Evolutionary conservation across 2,329 filamentous ascomycete species (phyloP).

Genomic region (Colletotrichum agaves): DNA sequence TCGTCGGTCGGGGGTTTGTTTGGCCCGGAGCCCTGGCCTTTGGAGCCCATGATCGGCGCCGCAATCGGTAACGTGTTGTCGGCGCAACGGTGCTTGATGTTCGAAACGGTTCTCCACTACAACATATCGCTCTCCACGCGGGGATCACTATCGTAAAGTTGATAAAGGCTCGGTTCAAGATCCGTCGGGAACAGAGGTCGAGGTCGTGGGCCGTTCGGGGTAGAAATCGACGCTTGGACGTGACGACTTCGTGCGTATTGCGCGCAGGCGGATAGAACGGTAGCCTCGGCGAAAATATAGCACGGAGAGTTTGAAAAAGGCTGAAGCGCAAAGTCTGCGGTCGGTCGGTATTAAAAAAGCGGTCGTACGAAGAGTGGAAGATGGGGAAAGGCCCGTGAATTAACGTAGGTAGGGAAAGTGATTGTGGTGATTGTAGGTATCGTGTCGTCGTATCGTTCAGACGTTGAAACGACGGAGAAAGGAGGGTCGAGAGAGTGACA

Average conservation of each 20-base stretch:
- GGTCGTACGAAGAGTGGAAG: conserved; percentile 29
- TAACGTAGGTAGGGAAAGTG: conserved; percentile 9
- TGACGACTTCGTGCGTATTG: conserved; percentile 12
- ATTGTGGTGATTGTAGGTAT: conserved; percentile 7
- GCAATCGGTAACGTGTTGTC: conserved; percentile 4
- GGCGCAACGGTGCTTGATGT: conserved; percentile 6
- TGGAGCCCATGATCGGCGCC: conserved; percentile 49
- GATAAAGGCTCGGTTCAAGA: background rate
- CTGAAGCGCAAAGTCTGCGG: conserved; percentile 26
- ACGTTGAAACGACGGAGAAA: background rate
- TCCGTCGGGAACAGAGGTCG: background rate
- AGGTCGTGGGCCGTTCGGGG: background rate
- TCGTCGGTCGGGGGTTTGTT: conserved; percentile 51
- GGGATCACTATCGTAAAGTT: background rate
- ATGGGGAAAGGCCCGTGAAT: conserved; percentile 28
- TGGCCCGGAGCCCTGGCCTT: conserved; percentile 48
- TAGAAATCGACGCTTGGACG: conserved; percentile 27
- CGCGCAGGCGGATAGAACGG: conserved; percentile 13
- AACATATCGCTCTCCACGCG: conserved; percentile 25
- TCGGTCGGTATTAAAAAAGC: conserved; percentile 28
- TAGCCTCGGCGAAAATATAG: conserved; percentile 14
- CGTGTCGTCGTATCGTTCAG: conserved; percentile 24
- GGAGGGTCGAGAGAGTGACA: background rate
- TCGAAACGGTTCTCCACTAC: conserved; percentile 9
- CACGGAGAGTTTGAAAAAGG: conserved; percentile 22